These are phyloP conservation scores for Podospora sp. DNA, from an alignment of 495 filamentous ascomycete genomes.

Conservation along the genomic window DNA sequence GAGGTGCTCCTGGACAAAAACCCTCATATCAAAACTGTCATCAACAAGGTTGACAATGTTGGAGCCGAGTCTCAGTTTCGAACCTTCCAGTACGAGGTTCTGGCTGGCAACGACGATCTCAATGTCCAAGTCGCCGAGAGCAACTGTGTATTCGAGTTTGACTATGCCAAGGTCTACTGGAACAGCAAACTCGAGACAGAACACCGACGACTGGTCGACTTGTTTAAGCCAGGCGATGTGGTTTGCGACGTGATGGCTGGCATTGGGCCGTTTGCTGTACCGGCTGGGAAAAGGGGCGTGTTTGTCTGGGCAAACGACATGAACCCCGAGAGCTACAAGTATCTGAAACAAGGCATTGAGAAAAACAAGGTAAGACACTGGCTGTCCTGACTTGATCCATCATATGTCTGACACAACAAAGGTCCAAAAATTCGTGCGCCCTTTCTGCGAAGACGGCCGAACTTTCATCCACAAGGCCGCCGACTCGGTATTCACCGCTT, in stretches of 20 bases:
- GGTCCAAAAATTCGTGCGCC: conserved; percentile 72
- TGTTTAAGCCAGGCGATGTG: conserved; percentile 82
- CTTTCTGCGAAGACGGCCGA: conserved; percentile 79
- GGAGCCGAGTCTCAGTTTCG: conserved; percentile 83
- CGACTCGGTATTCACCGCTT: conserved; percentile 59
- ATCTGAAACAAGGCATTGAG: conserved; percentile 67
- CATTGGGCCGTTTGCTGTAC: conserved; percentile 92
- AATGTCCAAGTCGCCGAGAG: conserved; percentile 73
- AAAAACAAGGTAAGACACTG: conserved; percentile 69
- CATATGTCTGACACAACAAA: conserved; percentile 31
- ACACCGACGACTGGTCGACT: conserved; percentile 74
- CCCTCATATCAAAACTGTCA: conserved; percentile 73
- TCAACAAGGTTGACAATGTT: conserved; percentile 92
- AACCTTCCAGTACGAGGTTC: conserved; percentile 91
- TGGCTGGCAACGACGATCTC: conserved; percentile 76
- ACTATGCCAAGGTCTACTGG: conserved; percentile 94
- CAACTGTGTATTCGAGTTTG: conserved; percentile 66
- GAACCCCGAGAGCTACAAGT: conserved; percentile 82
- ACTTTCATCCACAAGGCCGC: conserved; percentile 74
- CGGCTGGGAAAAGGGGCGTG: conserved; percentile 84
- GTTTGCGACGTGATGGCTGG: conserved; percentile 98
- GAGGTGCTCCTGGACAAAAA: conserved; percentile 89
- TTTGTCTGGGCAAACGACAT: conserved; percentile 98
- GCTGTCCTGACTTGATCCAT: too few relatives aligned
- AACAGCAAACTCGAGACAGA: conserved; percentile 88